These are phyloP conservation scores for Magnusiomyces tetraspermus DNA, from an alignment of 1,139 yeast species.

Conservation along the genomic window DNA sequence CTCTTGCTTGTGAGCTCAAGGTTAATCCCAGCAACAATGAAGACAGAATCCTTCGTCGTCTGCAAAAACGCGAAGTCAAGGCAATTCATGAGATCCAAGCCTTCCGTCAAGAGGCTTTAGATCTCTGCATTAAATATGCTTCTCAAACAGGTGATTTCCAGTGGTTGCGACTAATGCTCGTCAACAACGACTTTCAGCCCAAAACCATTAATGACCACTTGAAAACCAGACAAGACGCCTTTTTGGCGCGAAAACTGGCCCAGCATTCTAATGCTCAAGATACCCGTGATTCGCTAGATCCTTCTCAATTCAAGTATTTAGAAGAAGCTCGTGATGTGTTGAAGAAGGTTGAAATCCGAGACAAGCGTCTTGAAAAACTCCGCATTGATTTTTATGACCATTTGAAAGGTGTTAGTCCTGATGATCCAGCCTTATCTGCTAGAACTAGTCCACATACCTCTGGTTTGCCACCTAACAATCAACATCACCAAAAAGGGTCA, in stretches of 20 bases:
- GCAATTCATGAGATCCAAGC: not conserved
- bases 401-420: not conserved
- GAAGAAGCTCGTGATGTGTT: not conserved
- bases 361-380: not conserved
- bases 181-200: not conserved
- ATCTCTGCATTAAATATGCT: not conserved
- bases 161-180: not conserved
- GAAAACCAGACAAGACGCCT: not conserved
- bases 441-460: not conserved
- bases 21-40: not conserved
- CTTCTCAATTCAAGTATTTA: not conserved
- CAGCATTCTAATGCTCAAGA: not conserved
- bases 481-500: too few relatives aligned
- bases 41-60: constrained; percentile 2
- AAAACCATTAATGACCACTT: not conserved
- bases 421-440: not conserved
- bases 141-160: not conserved
- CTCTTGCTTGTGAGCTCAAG: not conserved
- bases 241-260: not conserved
- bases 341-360: constrained; percentile 1
- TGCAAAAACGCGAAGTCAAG: constrained; percentile 3
- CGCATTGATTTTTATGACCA: not conserved
- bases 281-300: not conserved
- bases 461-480: not conserved
- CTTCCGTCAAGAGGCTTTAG: constrained; percentile 1